Evolutionary conservation across 2,329 filamentous ascomycete species (phyloP), one percentile per base, ranked within the genome.

Genomic region (Xylogone sp.): DNA sequence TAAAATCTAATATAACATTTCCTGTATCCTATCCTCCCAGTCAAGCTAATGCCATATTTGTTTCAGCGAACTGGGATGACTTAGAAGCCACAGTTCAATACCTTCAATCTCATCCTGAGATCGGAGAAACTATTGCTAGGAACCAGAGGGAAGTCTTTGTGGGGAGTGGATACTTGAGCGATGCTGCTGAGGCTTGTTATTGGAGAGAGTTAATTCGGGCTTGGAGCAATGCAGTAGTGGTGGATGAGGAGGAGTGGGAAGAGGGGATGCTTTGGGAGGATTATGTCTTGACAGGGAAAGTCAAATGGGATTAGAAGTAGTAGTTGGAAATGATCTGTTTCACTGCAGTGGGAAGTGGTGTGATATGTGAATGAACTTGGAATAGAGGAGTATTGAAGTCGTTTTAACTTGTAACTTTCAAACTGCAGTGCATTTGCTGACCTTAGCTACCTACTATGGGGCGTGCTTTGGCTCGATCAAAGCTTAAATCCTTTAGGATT

Each of bases 121-220:
- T 74, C 3, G 75, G 76, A 2, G 69, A 70, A 56, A 72, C 71
- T 0, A 78, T 81, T 45, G 76, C 76, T 16, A 55, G 63, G 44
- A 64, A 75, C 29, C 77, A 79, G 66, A 69, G 75, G 48, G 69
- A 66, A 13, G 49, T 71, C 46, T 75, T 75, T 58, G 66, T 68
- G 1, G 69, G 64, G 12, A 68, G 65, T 0, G 76, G 75, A 1
- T 75, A 77, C 57, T 64, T 77, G 44, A 75, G 72, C 52, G 69
- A 71, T 13, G 75, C 75, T n/a, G 75, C 76, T 0, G 77, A 79
- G 62, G 65, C 61, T 52, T 81, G 77, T 56, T 81, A 80, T 65
- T 81, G 77, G 77, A 68, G 77, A 42, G 72, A 69, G 0, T 50
- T 77, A 54, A 61, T 81, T 20, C 68, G 69, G 50, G 75, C 74